phyloP scores from a whole-genome alignment of 2,329 filamentous ascomycete genomes.

The Aspergillus cejpii region DNA sequence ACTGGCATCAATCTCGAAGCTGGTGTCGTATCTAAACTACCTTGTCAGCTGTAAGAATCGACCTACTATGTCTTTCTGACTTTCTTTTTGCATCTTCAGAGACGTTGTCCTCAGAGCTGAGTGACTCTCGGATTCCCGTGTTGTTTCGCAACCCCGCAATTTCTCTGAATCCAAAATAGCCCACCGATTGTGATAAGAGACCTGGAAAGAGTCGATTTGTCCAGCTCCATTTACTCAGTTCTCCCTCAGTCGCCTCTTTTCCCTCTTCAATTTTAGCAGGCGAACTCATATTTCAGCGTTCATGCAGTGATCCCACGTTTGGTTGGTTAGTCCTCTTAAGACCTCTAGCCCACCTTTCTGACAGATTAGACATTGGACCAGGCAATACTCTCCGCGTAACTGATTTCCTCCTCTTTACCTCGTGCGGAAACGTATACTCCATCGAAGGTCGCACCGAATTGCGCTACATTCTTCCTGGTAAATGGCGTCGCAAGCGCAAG shows the following conservation, averaged over 20 bases:
- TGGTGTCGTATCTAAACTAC: neutral
- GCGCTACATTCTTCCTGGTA: neutral
- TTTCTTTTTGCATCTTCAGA: too few species aligned
- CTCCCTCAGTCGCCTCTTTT: neutral
- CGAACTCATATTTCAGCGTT: neutral
- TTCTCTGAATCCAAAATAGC: neutral
- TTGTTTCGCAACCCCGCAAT: neutral
- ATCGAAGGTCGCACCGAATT: neutral
- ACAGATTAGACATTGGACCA: neutral
- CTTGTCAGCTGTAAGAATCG: too few species aligned
- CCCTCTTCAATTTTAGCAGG: too few species aligned
- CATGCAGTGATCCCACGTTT: neutral
- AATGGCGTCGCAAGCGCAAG: slow-evolving; percentile 30
- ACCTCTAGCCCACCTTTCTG: neutral
- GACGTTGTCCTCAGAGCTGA: too few species aligned
- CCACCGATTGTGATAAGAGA: neutral
- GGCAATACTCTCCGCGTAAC: neutral
- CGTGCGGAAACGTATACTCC: neutral
- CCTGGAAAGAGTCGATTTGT: neutral
- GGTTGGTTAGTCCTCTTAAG: neutral
- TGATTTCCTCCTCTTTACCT: neutral
- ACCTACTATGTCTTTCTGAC: too few species aligned
- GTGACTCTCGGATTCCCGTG: too few species aligned
- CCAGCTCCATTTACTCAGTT: neutral
- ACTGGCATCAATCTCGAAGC: neutral